phyloP scores from a whole-genome alignment of 306 rosid species.

The Quercus agrifolia region DNA sequence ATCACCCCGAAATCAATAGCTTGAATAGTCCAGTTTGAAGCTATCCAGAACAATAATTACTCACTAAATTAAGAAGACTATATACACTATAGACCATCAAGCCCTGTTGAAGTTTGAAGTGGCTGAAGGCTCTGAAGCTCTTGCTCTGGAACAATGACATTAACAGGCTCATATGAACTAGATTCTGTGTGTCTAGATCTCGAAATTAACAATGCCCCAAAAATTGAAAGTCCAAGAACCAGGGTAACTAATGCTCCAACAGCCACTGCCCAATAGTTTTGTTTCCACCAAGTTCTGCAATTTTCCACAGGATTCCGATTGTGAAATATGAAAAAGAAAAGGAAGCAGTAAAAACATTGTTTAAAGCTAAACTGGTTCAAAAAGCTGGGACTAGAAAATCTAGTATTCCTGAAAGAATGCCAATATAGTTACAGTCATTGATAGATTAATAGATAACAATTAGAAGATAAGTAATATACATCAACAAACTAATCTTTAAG shows the following conservation, averaged over 20 bases:
- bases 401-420: neutral
- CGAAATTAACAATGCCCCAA: slow-evolving; percentile 62
- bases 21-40: neutral
- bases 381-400: neutral
- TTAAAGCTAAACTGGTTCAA: neutral
- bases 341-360: neutral
- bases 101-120: slow-evolving; percentile 35
- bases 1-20: slow-evolving; percentile 5
- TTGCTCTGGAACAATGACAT: slow-evolving; percentile 58
- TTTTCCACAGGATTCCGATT: slow-evolving; percentile 13
- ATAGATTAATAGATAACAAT: neutral
- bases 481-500: neutral
- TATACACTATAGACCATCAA: slow-evolving; percentile 11
- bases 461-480: neutral
- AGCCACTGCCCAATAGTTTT: slow-evolving; percentile 33
- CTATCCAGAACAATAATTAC: neutral
- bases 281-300: slow-evolving; percentile 76
- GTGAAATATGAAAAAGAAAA: neutral
- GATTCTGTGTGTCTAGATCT: slow-evolving; percentile 41
- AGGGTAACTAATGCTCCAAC: slow-evolving; percentile 44
- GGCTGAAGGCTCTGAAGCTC: slow-evolving; percentile 65
- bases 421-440: neutral
- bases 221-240: slow-evolving; percentile 39
- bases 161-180: slow-evolving; percentile 69
- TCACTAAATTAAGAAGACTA: no score